Evolutionary conservation across 345 rosid genomes (phyloP).

Genomic region (rapeseed (Brassica napus)): DNA sequence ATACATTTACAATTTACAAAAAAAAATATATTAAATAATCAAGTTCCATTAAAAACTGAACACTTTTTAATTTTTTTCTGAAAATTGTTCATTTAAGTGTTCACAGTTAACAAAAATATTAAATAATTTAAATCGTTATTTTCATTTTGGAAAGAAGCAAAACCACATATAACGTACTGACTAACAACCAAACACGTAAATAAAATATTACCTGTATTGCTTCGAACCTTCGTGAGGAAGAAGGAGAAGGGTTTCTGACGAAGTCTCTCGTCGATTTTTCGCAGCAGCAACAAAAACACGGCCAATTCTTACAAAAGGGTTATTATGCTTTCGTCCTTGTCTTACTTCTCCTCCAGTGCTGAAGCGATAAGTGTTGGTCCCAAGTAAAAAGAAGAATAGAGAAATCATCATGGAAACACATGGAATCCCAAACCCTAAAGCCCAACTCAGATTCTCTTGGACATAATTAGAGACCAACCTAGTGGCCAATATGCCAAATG

Average conservation of each 20-base stretch:
- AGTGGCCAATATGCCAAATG: conserved; percentile 7
- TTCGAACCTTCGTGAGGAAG: conserved; percentile 39
- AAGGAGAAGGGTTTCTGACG: conserved; percentile 16
- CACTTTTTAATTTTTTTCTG: no score
- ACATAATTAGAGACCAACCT: conserved; percentile 11
- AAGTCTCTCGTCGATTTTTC: conserved; percentile 19
- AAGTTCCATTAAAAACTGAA: no score
- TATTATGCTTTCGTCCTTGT: conserved; percentile 13
- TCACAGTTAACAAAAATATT: not conserved
- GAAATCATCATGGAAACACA: conserved; percentile 28
- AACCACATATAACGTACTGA: not conserved
- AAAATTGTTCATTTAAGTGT: not conserved
- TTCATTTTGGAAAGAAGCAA: not conserved
- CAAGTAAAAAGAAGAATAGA: conserved; percentile 32
- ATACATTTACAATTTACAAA: not conserved
- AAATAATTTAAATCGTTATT: not conserved
- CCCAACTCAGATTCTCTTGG: conserved; percentile 32
- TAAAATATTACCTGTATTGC: conserved; percentile 45
- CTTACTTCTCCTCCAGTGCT: conserved; percentile 8
- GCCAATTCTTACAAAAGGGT: conserved; percentile 40
- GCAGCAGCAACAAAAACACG: conserved; percentile 33
- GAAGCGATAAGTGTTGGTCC: conserved; percentile 32
- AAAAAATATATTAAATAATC: not conserved
- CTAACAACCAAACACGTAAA: not conserved
- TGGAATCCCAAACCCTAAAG: conserved; percentile 35